Evolutionary conservation across 177 flowering plant genomes (phyloP).

Genomic region (Telopea speciosissima): DNA sequence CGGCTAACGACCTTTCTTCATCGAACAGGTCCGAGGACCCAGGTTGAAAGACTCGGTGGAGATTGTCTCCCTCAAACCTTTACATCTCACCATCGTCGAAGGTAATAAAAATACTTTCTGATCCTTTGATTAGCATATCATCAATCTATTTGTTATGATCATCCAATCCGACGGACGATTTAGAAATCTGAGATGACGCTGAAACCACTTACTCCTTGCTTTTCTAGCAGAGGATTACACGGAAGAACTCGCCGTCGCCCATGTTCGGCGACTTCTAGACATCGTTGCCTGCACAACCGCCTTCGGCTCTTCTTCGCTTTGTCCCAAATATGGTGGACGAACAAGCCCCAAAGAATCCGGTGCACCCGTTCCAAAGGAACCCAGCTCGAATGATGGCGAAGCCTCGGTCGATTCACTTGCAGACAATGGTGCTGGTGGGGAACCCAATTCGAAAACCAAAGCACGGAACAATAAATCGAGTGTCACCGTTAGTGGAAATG

Average conservation of each 20-base stretch:
- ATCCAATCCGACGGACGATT: background rate
- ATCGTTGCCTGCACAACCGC: slow-evolving; percentile 81
- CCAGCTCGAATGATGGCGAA: slow-evolving; percentile 18
- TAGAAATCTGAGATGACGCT: background rate
- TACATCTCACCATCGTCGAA: slow-evolving; percentile 54
- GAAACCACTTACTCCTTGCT: no score
- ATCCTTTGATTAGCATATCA: background rate
- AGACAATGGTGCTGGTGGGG: slow-evolving; percentile 11
- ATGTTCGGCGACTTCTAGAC: slow-evolving; percentile 80
- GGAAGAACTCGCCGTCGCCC: slow-evolving; percentile 56
- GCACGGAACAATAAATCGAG: slow-evolving; percentile 17
- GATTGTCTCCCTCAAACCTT: slow-evolving; percentile 65
- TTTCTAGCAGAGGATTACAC: slow-evolving; percentile 67
- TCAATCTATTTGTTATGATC: background rate
- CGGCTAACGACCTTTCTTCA: background rate
- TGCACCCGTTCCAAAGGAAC: slow-evolving; percentile 18
- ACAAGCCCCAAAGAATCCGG: slow-evolving; percentile 19
- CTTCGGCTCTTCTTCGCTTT: slow-evolving; percentile 41
- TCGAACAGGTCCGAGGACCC: slow-evolving; percentile 58
- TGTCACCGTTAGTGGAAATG: slow-evolving; percentile 3
- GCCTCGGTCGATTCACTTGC: slow-evolving; percentile 7
- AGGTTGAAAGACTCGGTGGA: slow-evolving; percentile 68
- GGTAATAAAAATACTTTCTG: slow-evolving; percentile 30
- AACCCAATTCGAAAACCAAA: slow-evolving; percentile 17
- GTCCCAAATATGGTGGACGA: slow-evolving; percentile 31